Conservation (phyloP, 2,329 filamentous ascomycete genomes). For the Tricladium varicosporioides region DNA sequence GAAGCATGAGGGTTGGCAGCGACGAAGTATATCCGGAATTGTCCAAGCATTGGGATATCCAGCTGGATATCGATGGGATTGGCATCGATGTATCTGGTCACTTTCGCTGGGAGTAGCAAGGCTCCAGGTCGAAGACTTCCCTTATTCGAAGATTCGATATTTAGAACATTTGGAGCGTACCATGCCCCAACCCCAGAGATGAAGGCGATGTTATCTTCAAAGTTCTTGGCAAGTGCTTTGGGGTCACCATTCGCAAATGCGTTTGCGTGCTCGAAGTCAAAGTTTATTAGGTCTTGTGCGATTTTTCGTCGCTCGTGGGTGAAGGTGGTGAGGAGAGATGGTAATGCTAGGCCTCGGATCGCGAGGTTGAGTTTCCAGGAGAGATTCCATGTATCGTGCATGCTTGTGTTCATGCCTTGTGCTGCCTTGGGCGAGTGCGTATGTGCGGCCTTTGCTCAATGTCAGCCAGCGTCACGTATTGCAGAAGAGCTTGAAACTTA, state of each 20-base stretch:
- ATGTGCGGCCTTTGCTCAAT: too few relatives aligned
- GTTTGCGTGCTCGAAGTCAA: conserved; percentile 50
- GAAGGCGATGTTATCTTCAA: conserved; percentile 68
- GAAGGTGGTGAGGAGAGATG: too few relatives aligned
- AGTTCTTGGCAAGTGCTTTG: conserved; percentile 63
- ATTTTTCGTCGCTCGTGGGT: too few relatives aligned
- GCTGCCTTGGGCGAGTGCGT: conserved; percentile 41
- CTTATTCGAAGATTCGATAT: conserved; percentile 51
- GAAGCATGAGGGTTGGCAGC: conserved; percentile 58
- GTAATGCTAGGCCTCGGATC: conserved; percentile 48
- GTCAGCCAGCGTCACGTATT: too few relatives aligned
- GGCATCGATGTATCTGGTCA: conserved; percentile 72
- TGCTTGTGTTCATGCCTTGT: conserved; percentile 56
- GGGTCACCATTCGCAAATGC: conserved; percentile 61
- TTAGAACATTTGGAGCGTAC: conserved; percentile 63
- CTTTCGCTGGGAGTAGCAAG: conserved; percentile 60
- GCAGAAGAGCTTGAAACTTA: too few relatives aligned
- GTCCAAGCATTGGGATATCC: conserved; percentile 73
- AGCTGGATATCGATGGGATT: conserved; percentile 77
- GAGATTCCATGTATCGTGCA: conserved; percentile 62
- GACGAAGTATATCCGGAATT: conserved; percentile 74
- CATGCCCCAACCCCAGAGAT: conserved; percentile 71
- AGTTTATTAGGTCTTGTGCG: too few relatives aligned
- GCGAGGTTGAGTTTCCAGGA: conserved; percentile 54
- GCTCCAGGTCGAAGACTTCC: conserved; percentile 39